Evolutionary conservation across 164 flowering plant species (phyloP).

Genomic region (Vitis cinerea): DNA sequence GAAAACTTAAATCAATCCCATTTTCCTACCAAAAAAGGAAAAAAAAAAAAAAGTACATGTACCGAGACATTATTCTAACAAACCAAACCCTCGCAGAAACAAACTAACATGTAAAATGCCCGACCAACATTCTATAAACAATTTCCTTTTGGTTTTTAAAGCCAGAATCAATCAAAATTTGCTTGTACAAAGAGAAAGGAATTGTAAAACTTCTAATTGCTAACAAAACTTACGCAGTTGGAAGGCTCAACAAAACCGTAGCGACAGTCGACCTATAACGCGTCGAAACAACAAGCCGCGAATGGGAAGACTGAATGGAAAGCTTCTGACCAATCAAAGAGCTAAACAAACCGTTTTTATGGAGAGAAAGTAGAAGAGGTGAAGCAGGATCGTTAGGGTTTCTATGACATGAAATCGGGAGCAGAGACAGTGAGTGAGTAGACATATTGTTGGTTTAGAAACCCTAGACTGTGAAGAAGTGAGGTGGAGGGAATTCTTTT

Average conservation of each 20-base stretch:
- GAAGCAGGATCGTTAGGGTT: slow-evolving; percentile 14
- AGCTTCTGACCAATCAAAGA: slow-evolving; percentile 30
- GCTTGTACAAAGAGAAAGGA: not conserved
- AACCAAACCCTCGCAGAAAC: too few species aligned
- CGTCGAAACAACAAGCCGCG: slow-evolving; percentile 14
- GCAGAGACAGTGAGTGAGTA: slow-evolving; percentile 24
- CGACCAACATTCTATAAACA: too few species aligned
- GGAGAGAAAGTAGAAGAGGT: slow-evolving; percentile 9
- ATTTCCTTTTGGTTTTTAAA: too few species aligned
- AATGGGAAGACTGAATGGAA: slow-evolving; percentile 14
- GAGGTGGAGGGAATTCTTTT: not conserved
- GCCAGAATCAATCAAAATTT: too few species aligned
- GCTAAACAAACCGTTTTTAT: slow-evolving; percentile 8
- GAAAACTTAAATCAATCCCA: too few species aligned
- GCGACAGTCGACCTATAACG: slow-evolving; percentile 10
- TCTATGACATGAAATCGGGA: slow-evolving; percentile 16
- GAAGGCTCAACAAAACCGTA: slow-evolving; percentile 33
- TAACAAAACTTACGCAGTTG: slow-evolving; percentile 35
- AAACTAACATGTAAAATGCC: too few species aligned
- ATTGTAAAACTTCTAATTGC: not conserved
- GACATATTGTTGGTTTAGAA: slow-evolving; percentile 29
- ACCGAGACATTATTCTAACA: not conserved
- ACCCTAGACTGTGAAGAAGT: slow-evolving; percentile 3
- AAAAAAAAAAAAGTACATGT: not conserved
- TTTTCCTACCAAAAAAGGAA: too few species aligned